These are phyloP conservation scores for Capsella bursapastoris DNA, from an alignment of 345 rosid species.

Conservation along the genomic window DNA sequence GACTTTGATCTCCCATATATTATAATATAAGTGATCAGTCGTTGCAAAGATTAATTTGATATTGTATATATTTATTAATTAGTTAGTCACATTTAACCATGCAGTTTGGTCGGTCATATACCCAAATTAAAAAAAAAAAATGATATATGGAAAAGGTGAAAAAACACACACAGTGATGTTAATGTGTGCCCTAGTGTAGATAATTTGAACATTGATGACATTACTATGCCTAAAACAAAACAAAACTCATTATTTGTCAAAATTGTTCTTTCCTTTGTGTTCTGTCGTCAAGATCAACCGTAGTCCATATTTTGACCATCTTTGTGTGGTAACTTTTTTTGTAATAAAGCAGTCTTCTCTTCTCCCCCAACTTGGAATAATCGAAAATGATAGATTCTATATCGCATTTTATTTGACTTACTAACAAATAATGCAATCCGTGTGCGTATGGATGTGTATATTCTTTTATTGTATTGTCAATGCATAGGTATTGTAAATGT, in stretches of 20 bases:
- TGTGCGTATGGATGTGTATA: constrained; percentile 11
- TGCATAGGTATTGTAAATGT: background rate
- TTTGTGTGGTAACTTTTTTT: background rate
- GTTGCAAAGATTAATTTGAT: background rate
- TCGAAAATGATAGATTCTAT: background rate
- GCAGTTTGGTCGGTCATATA: background rate
- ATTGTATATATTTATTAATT: background rate
- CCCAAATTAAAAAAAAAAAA: background rate
- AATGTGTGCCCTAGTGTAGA: background rate
- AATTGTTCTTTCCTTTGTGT: background rate
- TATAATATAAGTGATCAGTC: no score
- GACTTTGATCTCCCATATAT: no score
- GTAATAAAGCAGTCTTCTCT: background rate
- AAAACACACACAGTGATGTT: background rate
- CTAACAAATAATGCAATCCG: constrained; percentile 21
- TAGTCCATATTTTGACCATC: background rate
- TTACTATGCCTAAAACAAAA: background rate
- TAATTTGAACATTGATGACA: background rate
- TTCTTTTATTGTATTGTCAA: background rate
- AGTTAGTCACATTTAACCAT: background rate
- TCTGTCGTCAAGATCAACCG: background rate
- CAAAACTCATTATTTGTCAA: background rate
- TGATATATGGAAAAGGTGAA: background rate
- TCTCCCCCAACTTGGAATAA: constrained; percentile 19
- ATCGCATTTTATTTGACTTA: background rate